These are phyloP conservation scores for Acanthamoeba triangularis DNA, from an alignment of 208 protist genomes.

Conservation along the genomic window DNA sequence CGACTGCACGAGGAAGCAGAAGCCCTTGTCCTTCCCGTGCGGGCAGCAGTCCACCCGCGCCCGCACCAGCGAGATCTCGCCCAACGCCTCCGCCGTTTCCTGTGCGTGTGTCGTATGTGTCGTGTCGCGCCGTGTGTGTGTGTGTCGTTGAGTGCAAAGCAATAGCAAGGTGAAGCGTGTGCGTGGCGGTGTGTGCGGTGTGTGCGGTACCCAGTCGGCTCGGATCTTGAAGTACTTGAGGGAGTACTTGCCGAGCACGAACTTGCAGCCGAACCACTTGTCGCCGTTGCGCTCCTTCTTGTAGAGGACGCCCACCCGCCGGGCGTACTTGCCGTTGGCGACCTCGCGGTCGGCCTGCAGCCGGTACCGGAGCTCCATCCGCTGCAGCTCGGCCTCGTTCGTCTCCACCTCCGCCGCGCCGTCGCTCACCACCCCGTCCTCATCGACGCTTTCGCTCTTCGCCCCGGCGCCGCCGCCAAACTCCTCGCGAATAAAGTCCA, in stretches of 20 bases:
- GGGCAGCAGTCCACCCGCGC: constrained; percentile 1
- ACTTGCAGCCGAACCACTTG: constrained; percentile 33
- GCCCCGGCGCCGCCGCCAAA: background rate
- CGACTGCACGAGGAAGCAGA: constrained; percentile 23
- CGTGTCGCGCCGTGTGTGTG: too few relatives aligned
- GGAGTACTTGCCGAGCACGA: constrained; percentile 16
- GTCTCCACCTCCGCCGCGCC: background rate
- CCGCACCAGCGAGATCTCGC: background rate
- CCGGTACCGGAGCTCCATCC: background rate
- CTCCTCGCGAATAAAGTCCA: constrained; percentile 2
- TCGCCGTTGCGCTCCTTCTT: constrained; percentile 31
- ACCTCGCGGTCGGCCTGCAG: background rate
- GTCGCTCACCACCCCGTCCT: background rate
- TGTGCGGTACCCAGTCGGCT: background rate
- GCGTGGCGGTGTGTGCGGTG: background rate
- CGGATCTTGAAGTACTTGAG: constrained; percentile 19
- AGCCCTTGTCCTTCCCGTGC: background rate
- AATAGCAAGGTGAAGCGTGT: background rate
- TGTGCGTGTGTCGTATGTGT: background rate
- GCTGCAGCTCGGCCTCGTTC: background rate
- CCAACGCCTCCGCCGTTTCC: background rate
- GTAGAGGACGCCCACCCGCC: constrained; percentile 22
- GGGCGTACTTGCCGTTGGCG: background rate
- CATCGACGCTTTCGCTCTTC: background rate
- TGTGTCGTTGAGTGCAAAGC: too few relatives aligned